A percentile compares a stretch with the other conserved stretches of the same genome.
These are phyloP conservation scores for Aureobasidium pullulans DNA, from an alignment of 2,329 filamentous ascomycete genomes.

Conservation along the genomic window DNA sequence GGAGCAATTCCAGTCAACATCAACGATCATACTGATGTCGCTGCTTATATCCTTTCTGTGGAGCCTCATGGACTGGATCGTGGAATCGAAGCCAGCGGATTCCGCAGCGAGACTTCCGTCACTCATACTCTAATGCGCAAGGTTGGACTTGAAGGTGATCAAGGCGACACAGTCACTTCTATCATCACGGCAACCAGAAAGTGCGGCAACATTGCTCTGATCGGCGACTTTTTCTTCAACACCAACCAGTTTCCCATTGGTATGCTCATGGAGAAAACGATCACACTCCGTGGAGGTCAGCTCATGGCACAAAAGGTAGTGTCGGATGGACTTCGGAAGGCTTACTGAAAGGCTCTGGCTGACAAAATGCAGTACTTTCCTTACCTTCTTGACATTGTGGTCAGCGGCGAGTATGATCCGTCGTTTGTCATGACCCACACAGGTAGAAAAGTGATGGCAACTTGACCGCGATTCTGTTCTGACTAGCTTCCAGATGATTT, in stretches of 20 bases:
- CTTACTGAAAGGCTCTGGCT: too few relatives aligned
- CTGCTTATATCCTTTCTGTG: constrained; percentile 3
- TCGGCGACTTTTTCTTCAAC: constrained; percentile 17
- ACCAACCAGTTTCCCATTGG: constrained; percentile 15
- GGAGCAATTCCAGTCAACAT: constrained; percentile 18
- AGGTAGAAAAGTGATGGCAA: not conserved
- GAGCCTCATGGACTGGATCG: constrained; percentile 13
- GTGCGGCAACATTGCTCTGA: constrained; percentile 15
- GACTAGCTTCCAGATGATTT: constrained; percentile 16
- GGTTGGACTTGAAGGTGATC: constrained; percentile 11
- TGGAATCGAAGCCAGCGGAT: constrained; percentile 13
- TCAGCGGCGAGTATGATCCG: constrained; percentile 18
- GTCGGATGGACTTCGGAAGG: not conserved
- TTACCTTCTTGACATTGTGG: constrained; percentile 23
- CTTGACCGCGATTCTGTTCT: not conserved
- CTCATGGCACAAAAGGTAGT: constrained; percentile 15
- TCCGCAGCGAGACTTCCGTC: not conserved
- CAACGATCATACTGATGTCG: not conserved
- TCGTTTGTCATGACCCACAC: constrained; percentile 8
- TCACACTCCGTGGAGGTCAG: constrained; percentile 13
- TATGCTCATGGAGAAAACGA: constrained; percentile 16
- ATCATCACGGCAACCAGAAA: constrained; percentile 15
- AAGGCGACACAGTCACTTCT: not conserved
- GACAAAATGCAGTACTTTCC: constrained; percentile 23
- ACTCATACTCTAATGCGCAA: constrained; percentile 6